Evolutionary conservation across 2,329 filamentous ascomycete genomes (phyloP), one percentile per base, ranked within the genome.

Genomic region (Alternaria metachromatica): DNA sequence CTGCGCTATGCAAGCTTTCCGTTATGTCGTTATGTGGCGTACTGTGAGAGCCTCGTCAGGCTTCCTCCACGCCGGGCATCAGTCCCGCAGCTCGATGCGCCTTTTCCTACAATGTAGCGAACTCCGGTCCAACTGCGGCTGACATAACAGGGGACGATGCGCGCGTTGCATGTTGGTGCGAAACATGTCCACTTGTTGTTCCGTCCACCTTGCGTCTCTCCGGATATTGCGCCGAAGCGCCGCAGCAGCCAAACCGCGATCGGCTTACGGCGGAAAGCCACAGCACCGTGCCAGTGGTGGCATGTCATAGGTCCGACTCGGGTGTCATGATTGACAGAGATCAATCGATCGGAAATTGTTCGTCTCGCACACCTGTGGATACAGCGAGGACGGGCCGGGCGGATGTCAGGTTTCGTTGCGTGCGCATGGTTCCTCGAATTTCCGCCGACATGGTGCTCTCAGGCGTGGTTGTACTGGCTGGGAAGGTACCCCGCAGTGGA

Each of bases 391-490:
- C 51, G 61, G 30, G 55, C 53, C 60, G 49, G 55, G 13, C 54
- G 37, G 54, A 50, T 58, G 43, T 57, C 20, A 33, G 50, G 21
- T 46, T 57, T 58, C 55, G 60, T 58, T 62, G 30, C 25, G 46
- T 61, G 44, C 33, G 50, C 58, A 60, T 57, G 25, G 54, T 63
- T 49, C 44, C 45, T 41, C 45, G 23, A 55, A 20, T 21, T 43
- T 49, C 49, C 21, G 60, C 45, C 45, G 55, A 44, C 15, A 41
- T 41, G 50, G 28, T 55, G 41, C 60, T 55, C 56, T 63, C 65
- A 72, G 41, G 67, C 58, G 30, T 71, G 65, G 33, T 51, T 70
- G 64, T 74, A 72, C 37, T 73, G 71, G 26, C 63, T 68, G 18
- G 71, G 65, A 30, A 66, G 58, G 49, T 71, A 70, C 45, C 64